Base-by-base conservation (phyloP, 1,284 basidiomycete genomes). In the Ceraceosorus guamensis region DNA sequence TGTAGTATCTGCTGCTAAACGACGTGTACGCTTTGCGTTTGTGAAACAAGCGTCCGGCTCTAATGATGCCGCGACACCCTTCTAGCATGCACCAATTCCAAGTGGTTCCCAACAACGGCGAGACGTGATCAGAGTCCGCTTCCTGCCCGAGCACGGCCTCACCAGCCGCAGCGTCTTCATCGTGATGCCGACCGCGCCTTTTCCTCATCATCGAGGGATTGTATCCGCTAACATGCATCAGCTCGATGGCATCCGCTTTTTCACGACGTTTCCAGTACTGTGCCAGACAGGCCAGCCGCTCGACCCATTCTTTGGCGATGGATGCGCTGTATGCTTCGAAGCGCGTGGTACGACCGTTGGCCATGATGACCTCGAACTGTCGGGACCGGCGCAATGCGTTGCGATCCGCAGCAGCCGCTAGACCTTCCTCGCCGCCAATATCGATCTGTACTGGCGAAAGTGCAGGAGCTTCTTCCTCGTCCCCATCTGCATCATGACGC, bases 81-180 rank as follows among this genome's bases (percentile, higher is more conserved):
- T 86, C 82, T 60, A 90, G 70, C 4, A 84, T 79, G 72, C 88
- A 91, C 89, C 87, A 89, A 65, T 85, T 86, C 79, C 87, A 89
- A 51, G 88, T 76, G 6, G 80, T 79, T 53, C 81, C 79, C 50
- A 88, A 76, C 31, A 83, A 82, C 2, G 83, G 81, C 39, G 84
- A 77, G 7, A 82, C 78, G 45, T 57, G 56, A 46, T 70, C 57
- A 37, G 62, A 67, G 14, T 51, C 55, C 5, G 49, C 43, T 14
- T 13, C 18, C 4, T 6, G 8, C 11, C 48, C 31, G 13, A 53
- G 33, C 10, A 24, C 14, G 8, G 14, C n/a, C 13, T 30, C 18
- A 13, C 31, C 34, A 6, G 4, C n/a, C 8, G 7, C 35, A 10
- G 5, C 4, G n/a, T 43, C 35, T 13, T n/a, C 35, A 35, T 61